Evolutionary conservation across 805 yeast genomes (phyloP).

Genomic region (Pichia insulana): DNA sequence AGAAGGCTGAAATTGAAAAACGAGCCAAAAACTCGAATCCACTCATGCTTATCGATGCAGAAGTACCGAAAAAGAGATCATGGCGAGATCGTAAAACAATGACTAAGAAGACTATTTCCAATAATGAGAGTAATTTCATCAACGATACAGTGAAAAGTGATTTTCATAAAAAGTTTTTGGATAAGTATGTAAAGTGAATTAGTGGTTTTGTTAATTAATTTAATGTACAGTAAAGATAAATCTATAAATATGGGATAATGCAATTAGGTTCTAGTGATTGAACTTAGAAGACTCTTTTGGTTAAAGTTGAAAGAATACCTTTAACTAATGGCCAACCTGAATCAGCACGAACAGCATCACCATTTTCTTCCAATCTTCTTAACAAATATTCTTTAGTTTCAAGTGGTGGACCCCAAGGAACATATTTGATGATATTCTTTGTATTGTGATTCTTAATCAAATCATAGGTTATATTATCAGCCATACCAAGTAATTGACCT

Average conservation of each 20-base stretch:
- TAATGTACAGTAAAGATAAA: neutral
- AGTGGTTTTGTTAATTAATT: too few species aligned
- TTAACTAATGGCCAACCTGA: constrained; percentile 69
- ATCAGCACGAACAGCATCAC: constrained; percentile 84
- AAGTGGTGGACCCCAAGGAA: constrained; percentile 95
- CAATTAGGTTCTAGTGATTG: too few species aligned
- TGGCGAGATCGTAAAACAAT: constrained; percentile 13
- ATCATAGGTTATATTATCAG: constrained; percentile 77
- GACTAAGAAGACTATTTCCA: constrained; percentile 1
- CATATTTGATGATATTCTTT: constrained; percentile 80
- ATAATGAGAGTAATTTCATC: constrained; percentile 15
- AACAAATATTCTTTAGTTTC: constrained; percentile 86
- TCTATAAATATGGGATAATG: neutral
- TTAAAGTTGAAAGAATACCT: constrained; percentile 36
- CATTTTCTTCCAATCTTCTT: constrained; percentile 91
- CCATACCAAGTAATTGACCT: constrained; percentile 94
- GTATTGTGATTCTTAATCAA: constrained; percentile 56
- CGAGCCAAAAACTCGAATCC: constrained; percentile 23
- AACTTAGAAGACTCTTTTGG: constrained; percentile 22
- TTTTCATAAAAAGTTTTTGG: constrained; percentile 35
- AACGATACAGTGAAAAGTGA: constrained; percentile 31
- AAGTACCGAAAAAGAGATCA: neutral
- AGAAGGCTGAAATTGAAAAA: constrained; percentile 19
- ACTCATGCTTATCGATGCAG: constrained; percentile 8
- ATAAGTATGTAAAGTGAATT: constrained; percentile 28